Evolutionary conservation across 1,284 basidiomycete genomes (phyloP).

Genomic region (Ganoderma lingzhi): DNA sequence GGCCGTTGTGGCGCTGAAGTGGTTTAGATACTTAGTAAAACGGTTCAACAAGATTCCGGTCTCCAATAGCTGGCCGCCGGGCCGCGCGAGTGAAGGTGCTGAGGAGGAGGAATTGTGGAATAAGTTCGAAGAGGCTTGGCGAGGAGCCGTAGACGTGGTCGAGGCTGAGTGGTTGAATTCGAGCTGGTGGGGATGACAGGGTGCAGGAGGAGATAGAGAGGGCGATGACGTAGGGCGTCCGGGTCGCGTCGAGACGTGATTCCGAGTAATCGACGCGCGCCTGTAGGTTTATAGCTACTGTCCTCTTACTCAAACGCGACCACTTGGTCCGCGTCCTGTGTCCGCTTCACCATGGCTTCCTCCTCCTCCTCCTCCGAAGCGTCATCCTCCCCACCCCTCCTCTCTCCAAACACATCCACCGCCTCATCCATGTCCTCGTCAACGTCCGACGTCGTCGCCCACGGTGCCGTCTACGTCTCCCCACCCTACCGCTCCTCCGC

Average conservation of each 20-base stretch:
- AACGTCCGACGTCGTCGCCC: conserved; percentile 46
- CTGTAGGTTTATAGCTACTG: not conserved
- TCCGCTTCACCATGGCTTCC: conserved; percentile 23
- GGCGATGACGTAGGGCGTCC: not conserved
- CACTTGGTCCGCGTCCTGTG: not conserved
- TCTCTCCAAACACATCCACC: conserved; percentile 18
- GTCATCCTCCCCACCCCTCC: conserved; percentile 5
- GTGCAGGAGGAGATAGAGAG: not conserved
- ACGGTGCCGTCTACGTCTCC: conserved; percentile 77
- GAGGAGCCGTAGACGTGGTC: not conserved
- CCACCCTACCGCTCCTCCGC: conserved; percentile 73
- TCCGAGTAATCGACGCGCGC: not conserved
- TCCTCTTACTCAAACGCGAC: not conserved
- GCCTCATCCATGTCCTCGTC: not conserved
- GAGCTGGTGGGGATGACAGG: not conserved
- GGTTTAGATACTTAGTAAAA: not conserved
- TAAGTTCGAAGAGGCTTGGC: not conserved
- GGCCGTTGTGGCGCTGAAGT: not conserved
- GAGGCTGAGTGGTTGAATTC: not conserved
- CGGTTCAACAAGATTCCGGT: not conserved
- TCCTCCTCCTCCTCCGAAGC: conserved; percentile 4
- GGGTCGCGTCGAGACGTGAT: not conserved
- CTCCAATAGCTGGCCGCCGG: not conserved
- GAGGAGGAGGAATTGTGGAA: not conserved
- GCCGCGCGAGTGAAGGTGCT: conserved; percentile 5